phyloP scores from a whole-genome alignment of 192 early-diverging fungal species.

The Linnemannia hyalina region DNA sequence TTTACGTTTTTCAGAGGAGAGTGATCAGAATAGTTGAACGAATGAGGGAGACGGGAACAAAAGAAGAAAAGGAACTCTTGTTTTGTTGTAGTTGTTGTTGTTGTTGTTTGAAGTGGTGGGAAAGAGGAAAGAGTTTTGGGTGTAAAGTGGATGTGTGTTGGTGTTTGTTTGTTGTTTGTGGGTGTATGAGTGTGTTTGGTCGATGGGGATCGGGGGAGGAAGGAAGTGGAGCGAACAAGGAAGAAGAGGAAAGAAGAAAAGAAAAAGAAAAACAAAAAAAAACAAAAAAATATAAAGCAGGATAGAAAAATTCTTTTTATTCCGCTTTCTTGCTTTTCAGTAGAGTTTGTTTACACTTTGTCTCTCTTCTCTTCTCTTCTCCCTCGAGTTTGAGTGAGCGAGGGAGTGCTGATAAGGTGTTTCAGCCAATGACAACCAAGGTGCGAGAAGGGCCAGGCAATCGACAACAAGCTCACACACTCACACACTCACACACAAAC shows the following conservation, averaged over 20 bases:
- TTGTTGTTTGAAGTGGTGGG: neutral
- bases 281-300: slow-evolving; percentile 1
- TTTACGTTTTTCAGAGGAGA: slow-evolving; percentile 23
- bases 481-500: too few relatives aligned
- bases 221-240: slow-evolving; percentile 7
- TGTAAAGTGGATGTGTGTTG: neutral
- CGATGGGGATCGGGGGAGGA: slow-evolving; percentile 1
- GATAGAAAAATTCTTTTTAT: slow-evolving; percentile 14
- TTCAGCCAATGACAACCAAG: too few relatives aligned
- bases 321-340: neutral
- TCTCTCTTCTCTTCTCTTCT: neutral
- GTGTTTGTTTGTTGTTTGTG: neutral
- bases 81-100: slow-evolving; percentile 1
- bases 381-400: too few relatives aligned
- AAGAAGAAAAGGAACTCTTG: neutral
- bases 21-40: neutral
- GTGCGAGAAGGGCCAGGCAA: too few relatives aligned
- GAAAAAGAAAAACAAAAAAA: neutral
- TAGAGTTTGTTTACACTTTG: neutral
- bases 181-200: neutral
- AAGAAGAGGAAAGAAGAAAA: slow-evolving; percentile 19
- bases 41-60: neutral
- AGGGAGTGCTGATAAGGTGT: too few relatives aligned
- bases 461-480: neutral
- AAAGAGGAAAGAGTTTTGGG: neutral